Evolutionary conservation across 495 filamentous ascomycete species (phyloP), one percentile per base, ranked within the genome.

Genomic region (Penicillium cosmopolitanum): DNA sequence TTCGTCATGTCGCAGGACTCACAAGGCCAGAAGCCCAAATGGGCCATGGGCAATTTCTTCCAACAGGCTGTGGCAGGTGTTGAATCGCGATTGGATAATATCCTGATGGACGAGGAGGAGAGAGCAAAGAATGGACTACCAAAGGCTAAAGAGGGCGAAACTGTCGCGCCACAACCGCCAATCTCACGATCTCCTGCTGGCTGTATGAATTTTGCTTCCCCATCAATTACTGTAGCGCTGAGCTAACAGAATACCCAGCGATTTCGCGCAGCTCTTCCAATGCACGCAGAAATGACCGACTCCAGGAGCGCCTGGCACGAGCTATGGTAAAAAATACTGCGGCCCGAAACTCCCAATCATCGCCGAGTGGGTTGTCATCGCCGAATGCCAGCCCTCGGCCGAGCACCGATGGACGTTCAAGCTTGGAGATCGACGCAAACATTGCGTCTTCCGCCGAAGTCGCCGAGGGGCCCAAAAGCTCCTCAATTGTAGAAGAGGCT

Each of bases 41-140:
- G 77, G 75, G 77, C 76, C 21, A 69, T 80, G 44, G 91, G 93
- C 21, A 90, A 87, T 31, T 90, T 98, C 66, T 80, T 99, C 50
- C 89, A 90, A 59, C 92, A 96, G 71, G 93, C 94, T 53, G 92
- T 97, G 52, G 92, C 93, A 28, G 92, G 92, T 40, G 89, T 99
- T 48, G 95, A 99, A 75, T 96, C 93, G 57, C 86, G 90, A 50
- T 80, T 99, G 42, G 95, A 99, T 71, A 90, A 84, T 50, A 97
- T 99, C 54, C 81, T 99, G 58, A 87, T 93, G 57, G 93, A 96
- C 42, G 84, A 87, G 34, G 86, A 90, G 16, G 83, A 74, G 55
- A 57, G 63, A 31, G 60, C 51, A 19, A 74, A 66, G 53, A 57
- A 47, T 31, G 47, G 63, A 16, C 56, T 66, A 19, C 19, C 65